A percentile compares a stretch with the other conserved stretches of the same genome.
Conservation (phyloP, 1,284 basidiomycete genomes). For the Singerocomus inundabilis region DNA sequence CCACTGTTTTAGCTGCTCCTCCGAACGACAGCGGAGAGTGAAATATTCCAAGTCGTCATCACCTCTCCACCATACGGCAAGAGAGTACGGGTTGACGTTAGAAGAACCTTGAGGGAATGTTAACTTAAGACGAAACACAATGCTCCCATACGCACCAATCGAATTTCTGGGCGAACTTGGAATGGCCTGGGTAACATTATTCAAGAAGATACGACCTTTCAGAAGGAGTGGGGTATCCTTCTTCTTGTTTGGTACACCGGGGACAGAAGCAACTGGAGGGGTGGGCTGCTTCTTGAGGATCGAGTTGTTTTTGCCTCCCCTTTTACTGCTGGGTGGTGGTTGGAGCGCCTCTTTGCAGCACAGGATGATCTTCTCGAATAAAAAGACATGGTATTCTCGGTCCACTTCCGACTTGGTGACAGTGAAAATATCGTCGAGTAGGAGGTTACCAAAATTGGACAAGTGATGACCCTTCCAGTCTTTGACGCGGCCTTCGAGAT, state of each 20-base stretch:
- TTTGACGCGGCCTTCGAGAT: slow-evolving; percentile 87
- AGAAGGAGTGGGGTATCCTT: slow-evolving; percentile 82
- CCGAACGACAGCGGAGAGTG: slow-evolving; percentile 87
- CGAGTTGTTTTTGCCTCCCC: slow-evolving; percentile 70
- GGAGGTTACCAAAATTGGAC: slow-evolving; percentile 88
- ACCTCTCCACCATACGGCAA: slow-evolving; percentile 93
- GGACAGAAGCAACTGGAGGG: slow-evolving; percentile 43
- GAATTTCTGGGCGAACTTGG: slow-evolving; percentile 55
- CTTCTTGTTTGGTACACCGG: slow-evolving; percentile 59
- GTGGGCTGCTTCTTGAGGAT: slow-evolving; percentile 70
- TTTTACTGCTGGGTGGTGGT: slow-evolving; percentile 52
- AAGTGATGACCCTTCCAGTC: slow-evolving; percentile 99
- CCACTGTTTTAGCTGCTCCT: slow-evolving; percentile 94
- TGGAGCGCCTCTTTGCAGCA: slow-evolving; percentile 89
- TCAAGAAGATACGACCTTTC: slow-evolving; percentile 97
- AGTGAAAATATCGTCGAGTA: slow-evolving; percentile 93
- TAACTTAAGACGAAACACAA: slow-evolving; percentile 3
- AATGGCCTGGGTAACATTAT: slow-evolving; percentile 86
- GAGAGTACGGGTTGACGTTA: slow-evolving; percentile 52
- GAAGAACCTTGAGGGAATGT: slow-evolving; percentile 39
- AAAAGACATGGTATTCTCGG: slow-evolving; percentile 97
- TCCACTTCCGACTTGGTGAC: slow-evolving; percentile 97
- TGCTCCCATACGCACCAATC: slow-evolving; percentile 49
- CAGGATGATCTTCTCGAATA: slow-evolving; percentile 98
- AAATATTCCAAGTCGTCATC: slow-evolving; percentile 94